phyloP scores from a whole-genome alignment of 345 rosid genomes.

The Euphorbia tirucalli region DNA sequence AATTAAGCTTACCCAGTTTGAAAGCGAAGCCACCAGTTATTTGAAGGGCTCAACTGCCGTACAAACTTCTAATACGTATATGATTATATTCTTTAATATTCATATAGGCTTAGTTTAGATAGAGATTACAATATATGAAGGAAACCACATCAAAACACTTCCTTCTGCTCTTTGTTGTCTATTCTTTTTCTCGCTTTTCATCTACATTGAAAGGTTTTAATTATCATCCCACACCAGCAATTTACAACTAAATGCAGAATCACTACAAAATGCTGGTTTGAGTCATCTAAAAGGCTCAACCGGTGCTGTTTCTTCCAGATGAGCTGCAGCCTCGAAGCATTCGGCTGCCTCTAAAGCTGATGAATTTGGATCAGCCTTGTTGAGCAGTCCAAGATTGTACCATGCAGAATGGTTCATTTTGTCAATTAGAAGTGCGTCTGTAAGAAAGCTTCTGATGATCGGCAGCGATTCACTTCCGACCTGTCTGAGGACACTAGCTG shows the following conservation, averaged over 20 bases:
- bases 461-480: constrained; percentile 37
- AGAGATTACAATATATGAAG: too few species aligned
- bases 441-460: constrained; percentile 55
- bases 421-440: constrained; percentile 62
- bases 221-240: constrained; percentile 4
- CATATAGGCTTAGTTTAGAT: constrained; percentile 6
- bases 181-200: background rate
- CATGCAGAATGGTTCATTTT: constrained; percentile 64
- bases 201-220: background rate
- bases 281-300: constrained; percentile 73
- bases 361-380: constrained; percentile 34
- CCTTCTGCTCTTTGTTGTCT: too few species aligned
- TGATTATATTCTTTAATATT: background rate
- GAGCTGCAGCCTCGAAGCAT: constrained; percentile 63
- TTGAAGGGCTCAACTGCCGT: too few species aligned
- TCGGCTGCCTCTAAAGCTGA: constrained; percentile 52
- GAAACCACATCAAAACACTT: too few species aligned
- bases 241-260: background rate
- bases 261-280: background rate
- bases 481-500: constrained; percentile 52
- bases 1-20: too few species aligned
- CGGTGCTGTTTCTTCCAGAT: constrained; percentile 63
- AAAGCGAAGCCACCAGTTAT: too few species aligned
- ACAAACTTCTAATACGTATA: background rate
- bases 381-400: constrained; percentile 68